Evolutionary conservation across 352 stramenopile species (phyloP), one percentile per base, ranked within the genome.

Genomic region (Globisporangium irregulare): DNA sequence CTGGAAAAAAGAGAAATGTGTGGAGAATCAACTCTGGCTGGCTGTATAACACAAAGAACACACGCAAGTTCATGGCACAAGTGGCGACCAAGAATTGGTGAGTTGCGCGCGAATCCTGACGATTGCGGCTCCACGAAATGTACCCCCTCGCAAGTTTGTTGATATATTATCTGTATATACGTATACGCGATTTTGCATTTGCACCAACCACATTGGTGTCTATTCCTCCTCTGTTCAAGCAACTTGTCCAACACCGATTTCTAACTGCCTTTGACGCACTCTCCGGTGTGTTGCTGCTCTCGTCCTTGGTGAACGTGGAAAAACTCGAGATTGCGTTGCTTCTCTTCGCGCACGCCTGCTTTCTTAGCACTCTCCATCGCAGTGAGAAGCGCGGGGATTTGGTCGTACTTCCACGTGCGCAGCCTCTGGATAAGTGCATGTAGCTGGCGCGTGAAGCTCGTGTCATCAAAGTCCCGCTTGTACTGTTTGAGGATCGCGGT

Each of bases 281-380:
- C 25, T 22, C 27, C 54, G 41, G 32, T 36, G 32, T 36, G 18
- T 22, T 61, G 27, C 25, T 59, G 32, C n/a, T 62, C 3, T 22
- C 41, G 22, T 9, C 50, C 27, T 61, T 63, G 51, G 27, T 82
- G 76, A 2, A 86, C 73, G 67, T 92, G 82, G 69, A 76, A 86
- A 70, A 92, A 90, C 68, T 92, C 84, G 55, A 92, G 79, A 65
- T 90, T 92, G 20, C 82, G 73, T 27, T 84, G 77, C 51, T 80
- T 75, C 56, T 92, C 84, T 60, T 92, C 84, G 24, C 71, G 32
- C 14, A 76, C 72, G 0, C 69, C 83, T 10, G 73, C 32, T 0
- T 61, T 24, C 59, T 77, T 78, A 12, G 73, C 65, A 0, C 27
- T 20, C 2, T 72, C 51, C 3, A 90, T 71, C 24, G 61, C 65